A percentile compares a stretch with the other conserved stretches of the same genome.
These are phyloP conservation scores for Protomyces macrosporus DNA, from an alignment of 1,139 yeast species.

Conservation along the genomic window DNA sequence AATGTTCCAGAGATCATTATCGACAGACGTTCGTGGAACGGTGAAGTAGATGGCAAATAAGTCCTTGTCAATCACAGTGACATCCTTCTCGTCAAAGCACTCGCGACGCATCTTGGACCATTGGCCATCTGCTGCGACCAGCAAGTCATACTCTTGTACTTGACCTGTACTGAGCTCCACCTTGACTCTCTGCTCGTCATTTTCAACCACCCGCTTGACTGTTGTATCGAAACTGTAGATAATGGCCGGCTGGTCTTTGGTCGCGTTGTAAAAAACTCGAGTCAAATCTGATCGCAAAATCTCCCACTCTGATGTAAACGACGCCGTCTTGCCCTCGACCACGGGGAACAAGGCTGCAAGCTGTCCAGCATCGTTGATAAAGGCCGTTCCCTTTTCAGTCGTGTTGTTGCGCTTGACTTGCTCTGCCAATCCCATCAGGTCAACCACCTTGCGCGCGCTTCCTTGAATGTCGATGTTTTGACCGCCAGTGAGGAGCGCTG, in stretches of 20 bases:
- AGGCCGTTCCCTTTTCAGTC: slow-evolving; percentile 1
- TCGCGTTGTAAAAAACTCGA: background rate
- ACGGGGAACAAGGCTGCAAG: background rate
- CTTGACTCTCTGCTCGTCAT: background rate
- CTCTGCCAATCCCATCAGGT: slow-evolving; percentile 1
- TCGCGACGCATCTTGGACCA: background rate
- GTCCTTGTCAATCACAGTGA: background rate
- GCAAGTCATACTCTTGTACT: background rate
- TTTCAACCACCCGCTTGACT: background rate
- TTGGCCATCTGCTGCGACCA: slow-evolving; percentile 4
- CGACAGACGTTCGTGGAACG: background rate
- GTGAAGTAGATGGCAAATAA: background rate
- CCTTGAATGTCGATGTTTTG: slow-evolving; percentile 4
- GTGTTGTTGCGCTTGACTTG: background rate
- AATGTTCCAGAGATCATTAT: background rate
- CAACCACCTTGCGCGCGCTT: background rate
- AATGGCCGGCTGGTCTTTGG: background rate
- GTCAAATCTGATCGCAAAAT: slow-evolving; percentile 6
- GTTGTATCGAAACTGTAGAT: slow-evolving; percentile 3
- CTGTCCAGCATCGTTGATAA: background rate
- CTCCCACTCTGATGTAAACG: slow-evolving; percentile 11
- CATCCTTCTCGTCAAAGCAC: background rate
- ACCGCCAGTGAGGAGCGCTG: background rate
- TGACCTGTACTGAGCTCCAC: background rate
- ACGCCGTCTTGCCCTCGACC: background rate